Evolutionary conservation across 495 filamentous ascomycete species (phyloP), one percentile per base, ranked within the genome.

Genomic region (Hamigera avellanea): DNA sequence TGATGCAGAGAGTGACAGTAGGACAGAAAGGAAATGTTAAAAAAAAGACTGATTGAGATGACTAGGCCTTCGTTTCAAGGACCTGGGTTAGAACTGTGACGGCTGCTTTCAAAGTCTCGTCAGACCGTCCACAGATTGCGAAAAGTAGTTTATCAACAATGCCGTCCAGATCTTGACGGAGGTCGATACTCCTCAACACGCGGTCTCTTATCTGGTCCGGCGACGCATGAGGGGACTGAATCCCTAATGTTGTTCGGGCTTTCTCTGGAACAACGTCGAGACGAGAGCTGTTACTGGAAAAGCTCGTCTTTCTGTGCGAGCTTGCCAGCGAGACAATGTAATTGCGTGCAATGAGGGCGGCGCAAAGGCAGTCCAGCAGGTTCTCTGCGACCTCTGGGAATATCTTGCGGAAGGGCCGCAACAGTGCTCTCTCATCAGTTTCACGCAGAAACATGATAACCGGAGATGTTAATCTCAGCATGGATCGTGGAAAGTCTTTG

Each of bases 311-410:
- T 10, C 57, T 51, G 19, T 59, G 45, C 14, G 44, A 35, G 0
- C 43, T 45, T 18, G 56, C 46, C 19, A 64, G 40, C 0, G 61
- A 66, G 39, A 64, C 53, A 18, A 80, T 51, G 49, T 78, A 78
- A 43, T 80, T 80, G 37, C 72, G 73, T 0, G 72, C 76, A 14
- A 81, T 61, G 14, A 82, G 44, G 26, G 76, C 69, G 1, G 76
- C 76, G 39, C 78, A 81, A n/a, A 82, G 64, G 4, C 73, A 65
- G 32, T 78, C 72, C 19, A 76, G 69, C 3, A 76, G 51, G 36
- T 64, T 67, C 34, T 76, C 67, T 4, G 70, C 57, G 15, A 65
- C 69, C 6, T 61, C 38, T 0, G 73, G 71, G 36, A 81, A 82
- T 15, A 80, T 73, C 13, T 63, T 66, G 16, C 67, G 63, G 42